Base-by-base conservation (phyloP, 2,329 filamentous ascomycete genomes). In the Nakataea oryzae region DNA sequence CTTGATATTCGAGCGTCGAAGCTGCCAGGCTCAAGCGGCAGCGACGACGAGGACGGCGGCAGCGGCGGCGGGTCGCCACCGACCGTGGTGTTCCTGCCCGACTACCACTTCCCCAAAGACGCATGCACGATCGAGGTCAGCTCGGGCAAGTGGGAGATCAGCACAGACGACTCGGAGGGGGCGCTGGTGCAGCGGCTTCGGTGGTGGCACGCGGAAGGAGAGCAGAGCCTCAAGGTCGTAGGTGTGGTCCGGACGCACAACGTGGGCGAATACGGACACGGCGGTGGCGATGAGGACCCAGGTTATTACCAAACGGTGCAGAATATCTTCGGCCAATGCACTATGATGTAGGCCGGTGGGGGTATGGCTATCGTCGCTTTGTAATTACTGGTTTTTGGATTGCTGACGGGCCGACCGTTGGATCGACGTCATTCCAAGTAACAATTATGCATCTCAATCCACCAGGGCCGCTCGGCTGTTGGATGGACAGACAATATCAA, bases 141-240 rank as follows among this genome's bases (percentile, higher is more conserved):
- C 60, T 90, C 89, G 0, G 96, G 96, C 8, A 95, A 93, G 71
- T 99, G 93, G 93, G 86, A 88, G 67, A 91, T 97, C 64, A 86
- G 85, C 67, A 82, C 79, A 6, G 87, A 92, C 64, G 88, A 92
- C 62, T 82, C 85, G 11, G 84, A 89, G 65, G 85, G 84, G 0
- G 85, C 85, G 6, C 77, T 85, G 67, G 78, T 91, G 64, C 93
- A 97, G 76, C 83, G 83, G 66, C 76, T 99, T 65, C 85, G 85
- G 68, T 99, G 95, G 95, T 97, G 93, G 93, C 93, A 99, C 75
- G 85, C 85, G 1, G 87, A 88, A 62, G 95, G 93, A 2, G 86
- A 92, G 67, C 93, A 97, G 75, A 86, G 78, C 58, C 80, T 99
- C 62, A 89, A 83, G 65, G 81, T 97, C 11, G 86, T 83, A 26